These are phyloP conservation scores for Botrytis tulipae DNA, from an alignment of 2,329 filamentous ascomycete genomes.

Conservation along the genomic window DNA sequence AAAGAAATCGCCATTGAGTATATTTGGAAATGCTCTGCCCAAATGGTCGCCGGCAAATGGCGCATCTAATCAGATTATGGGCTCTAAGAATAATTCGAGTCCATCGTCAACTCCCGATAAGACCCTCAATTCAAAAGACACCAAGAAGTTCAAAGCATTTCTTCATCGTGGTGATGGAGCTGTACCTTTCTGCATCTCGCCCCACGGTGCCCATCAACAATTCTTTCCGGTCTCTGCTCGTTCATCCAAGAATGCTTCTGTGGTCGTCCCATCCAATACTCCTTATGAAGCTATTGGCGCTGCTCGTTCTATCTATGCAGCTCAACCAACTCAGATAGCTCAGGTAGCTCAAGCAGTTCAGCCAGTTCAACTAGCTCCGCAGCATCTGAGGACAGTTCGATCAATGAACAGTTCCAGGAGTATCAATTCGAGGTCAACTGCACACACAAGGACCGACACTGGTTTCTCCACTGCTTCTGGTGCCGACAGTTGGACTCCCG, in stretches of 20 bases:
- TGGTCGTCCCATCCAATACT: too few relatives aligned
- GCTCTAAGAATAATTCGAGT: neutral
- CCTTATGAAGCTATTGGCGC: neutral
- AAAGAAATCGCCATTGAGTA: neutral
- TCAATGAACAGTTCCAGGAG: neutral
- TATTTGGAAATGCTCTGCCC: neutral
- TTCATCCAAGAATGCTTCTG: neutral
- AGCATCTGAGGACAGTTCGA: neutral
- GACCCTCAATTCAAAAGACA: neutral
- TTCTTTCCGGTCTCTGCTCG: neutral
- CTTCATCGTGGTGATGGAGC: neutral
- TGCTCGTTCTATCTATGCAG: neutral
- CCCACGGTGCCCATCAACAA: neutral
- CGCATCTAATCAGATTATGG: neutral
- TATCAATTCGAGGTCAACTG: neutral
- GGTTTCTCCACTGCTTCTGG: neutral
- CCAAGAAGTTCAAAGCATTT: neutral
- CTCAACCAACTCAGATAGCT: neutral
- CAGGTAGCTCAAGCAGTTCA: neutral
- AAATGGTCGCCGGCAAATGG: neutral
- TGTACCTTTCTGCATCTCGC: neutral
- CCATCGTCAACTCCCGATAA: neutral
- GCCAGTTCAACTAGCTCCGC: neutral
- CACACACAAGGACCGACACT: neutral
- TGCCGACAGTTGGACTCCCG: neutral